Conservation (phyloP, 805 yeast genomes). For the Helenozyma baotianmanensis region DNA sequence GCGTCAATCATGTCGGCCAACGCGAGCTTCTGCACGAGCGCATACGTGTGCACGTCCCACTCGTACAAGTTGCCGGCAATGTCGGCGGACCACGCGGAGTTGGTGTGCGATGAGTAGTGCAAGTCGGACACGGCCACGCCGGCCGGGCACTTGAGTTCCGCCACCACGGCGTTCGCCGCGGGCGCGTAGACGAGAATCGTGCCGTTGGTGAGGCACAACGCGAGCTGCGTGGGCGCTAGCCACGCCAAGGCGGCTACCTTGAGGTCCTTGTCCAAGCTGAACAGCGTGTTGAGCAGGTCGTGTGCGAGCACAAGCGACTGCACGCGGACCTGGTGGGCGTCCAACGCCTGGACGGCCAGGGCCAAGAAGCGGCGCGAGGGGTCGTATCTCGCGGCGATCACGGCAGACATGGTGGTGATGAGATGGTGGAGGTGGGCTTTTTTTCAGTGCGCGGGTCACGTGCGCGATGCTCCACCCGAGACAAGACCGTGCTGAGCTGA, state of each 20-base stretch:
- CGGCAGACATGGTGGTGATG: conserved; percentile 17
- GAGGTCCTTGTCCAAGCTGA: conserved; percentile 48
- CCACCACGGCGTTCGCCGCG: conserved; percentile 49
- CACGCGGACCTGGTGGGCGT: conserved; percentile 64
- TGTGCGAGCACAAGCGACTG: conserved; percentile 46
- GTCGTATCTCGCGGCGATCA: conserved; percentile 51
- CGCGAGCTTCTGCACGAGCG: conserved; percentile 39
- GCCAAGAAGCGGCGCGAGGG: conserved; percentile 59
- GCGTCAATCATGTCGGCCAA: conserved; percentile 31
- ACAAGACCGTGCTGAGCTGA: no score
- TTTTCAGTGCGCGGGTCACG: no score
- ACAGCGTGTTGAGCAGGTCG: conserved; percentile 42
- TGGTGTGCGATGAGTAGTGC: conserved; percentile 38
- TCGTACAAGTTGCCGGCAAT: conserved; percentile 52
- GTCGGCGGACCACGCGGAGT: conserved; percentile 58
- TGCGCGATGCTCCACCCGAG: no score
- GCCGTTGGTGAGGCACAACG: conserved; percentile 66
- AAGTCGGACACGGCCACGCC: conserved; percentile 48
- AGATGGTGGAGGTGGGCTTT: no score
- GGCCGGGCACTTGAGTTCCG: conserved; percentile 44
- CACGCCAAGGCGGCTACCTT: conserved; percentile 50
- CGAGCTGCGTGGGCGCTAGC: conserved; percentile 47
- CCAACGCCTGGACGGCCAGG: conserved; percentile 61
- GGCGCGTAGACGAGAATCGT: conserved; percentile 65
- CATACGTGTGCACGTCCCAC: conserved; percentile 52